Conservation (phyloP, 495 filamentous ascomycete genomes). For the Amphirosellinia nigrospora region DNA sequence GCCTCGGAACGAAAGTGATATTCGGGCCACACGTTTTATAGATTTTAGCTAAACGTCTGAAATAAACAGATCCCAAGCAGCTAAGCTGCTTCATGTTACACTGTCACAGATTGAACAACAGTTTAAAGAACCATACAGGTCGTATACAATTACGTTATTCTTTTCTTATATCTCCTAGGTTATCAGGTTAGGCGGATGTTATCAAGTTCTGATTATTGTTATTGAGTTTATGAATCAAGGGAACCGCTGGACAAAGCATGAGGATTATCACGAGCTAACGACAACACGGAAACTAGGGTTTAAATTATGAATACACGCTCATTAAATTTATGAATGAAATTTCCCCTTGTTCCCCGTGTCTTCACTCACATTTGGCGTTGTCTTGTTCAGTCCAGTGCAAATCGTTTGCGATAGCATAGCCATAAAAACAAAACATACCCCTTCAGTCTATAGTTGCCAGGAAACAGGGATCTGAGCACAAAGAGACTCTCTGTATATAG, state of each 20-base stretch:
- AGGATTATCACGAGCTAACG: neutral
- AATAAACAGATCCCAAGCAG: neutral
- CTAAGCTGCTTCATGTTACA: neutral
- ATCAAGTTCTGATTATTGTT: no score
- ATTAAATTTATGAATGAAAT: neutral
- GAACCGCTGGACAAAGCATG: neutral
- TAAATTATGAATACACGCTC: neutral
- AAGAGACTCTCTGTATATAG: no score
- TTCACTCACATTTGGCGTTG: neutral
- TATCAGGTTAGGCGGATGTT: neutral
- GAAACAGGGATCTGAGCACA: no score
- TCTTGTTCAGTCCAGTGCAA: neutral
- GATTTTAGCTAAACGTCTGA: neutral
- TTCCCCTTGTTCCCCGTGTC: neutral
- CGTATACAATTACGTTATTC: neutral
- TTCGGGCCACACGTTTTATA: neutral
- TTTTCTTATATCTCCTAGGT: neutral
- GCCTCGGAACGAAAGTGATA: no score
- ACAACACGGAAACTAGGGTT: neutral
- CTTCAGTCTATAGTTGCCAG: no score
- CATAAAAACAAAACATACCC: neutral
- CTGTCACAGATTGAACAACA: neutral
- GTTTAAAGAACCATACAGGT: neutral
- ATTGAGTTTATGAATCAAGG: neutral
- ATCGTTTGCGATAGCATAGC: neutral